phyloP scores from a whole-genome alignment of 176 grass and related monocot genomes.

The Ensete glaucum region DNA sequence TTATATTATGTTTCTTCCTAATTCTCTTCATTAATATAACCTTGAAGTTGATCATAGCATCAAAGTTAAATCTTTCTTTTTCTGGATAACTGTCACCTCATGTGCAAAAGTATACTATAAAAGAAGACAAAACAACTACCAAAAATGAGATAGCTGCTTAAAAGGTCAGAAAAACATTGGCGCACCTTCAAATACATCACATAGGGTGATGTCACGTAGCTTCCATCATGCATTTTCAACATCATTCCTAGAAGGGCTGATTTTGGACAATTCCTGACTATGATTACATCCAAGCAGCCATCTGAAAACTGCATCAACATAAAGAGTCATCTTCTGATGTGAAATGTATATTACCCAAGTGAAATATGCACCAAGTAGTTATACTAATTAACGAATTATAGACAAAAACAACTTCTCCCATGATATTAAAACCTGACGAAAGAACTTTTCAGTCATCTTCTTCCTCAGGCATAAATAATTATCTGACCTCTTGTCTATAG shows the following conservation, averaged over 20 bases:
- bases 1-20: not conserved
- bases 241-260: slow-evolving; percentile 42
- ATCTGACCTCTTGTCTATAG: not conserved
- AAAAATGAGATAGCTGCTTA: not conserved
- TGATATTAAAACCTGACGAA: not conserved
- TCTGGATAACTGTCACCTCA: not conserved
- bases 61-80: not conserved
- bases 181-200: slow-evolving; percentile 41
- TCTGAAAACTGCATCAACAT: slow-evolving; percentile 66
- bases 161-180: not conserved
- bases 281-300: slow-evolving; percentile 86
- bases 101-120: not conserved
- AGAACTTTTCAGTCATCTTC: not conserved
- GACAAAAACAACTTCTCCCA: not conserved
- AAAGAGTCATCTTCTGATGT: not conserved
- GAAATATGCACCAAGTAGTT: not conserved
- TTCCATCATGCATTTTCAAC: slow-evolving; percentile 48
- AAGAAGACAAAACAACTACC: not conserved
- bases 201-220: not conserved
- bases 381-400: not conserved
- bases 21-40: not conserved
- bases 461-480: not conserved
- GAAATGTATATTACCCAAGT: no score
- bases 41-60: not conserved
- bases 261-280: slow-evolving; percentile 76